A percentile compares a stretch with the other conserved stretches of the same genome.
Evolutionary conservation across 2,329 filamentous ascomycete genomes (phyloP).

Genomic region (Tolypocladium inflatum): DNA sequence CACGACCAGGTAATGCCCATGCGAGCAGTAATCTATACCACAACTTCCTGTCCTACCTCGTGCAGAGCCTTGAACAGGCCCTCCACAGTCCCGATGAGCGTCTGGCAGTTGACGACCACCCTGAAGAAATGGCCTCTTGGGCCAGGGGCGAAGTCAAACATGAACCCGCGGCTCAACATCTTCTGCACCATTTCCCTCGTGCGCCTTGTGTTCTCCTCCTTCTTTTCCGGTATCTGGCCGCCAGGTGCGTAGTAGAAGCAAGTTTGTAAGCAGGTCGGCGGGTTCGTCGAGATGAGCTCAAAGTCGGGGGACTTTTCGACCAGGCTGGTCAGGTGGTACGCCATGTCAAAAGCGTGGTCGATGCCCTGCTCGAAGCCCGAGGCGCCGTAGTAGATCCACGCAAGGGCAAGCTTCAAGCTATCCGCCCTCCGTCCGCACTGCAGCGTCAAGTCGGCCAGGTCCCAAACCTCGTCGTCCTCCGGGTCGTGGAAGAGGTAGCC

Average conservation of each 20-base stretch:
- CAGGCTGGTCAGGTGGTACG: constrained; percentile 53
- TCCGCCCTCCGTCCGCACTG: constrained; percentile 86
- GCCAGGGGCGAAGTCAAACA: constrained; percentile 51
- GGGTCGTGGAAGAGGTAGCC: constrained; percentile 72
- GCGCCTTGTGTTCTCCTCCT: constrained; percentile 35
- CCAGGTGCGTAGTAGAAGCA: constrained; percentile 76
- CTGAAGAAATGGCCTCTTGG: constrained; percentile 45
- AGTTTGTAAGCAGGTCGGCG: constrained; percentile 82
- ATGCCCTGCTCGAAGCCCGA: constrained; percentile 60
- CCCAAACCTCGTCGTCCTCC: constrained; percentile 57
- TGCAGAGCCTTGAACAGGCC: constrained; percentile 44
- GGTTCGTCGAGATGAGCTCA: constrained; percentile 61
- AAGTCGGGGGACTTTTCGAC: constrained; percentile 51
- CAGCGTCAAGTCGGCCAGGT: constrained; percentile 82
- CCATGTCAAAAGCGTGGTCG: constrained; percentile 62
- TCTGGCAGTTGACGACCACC: constrained; percentile 48
- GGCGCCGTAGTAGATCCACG: constrained; percentile 82
- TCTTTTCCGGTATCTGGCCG: constrained; percentile 33
- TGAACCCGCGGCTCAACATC: constrained; percentile 43
- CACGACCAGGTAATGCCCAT: not conserved
- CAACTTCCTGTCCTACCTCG: constrained; percentile 26
- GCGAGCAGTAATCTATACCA: not conserved
- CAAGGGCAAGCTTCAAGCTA: constrained; percentile 73
- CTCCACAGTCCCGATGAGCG: constrained; percentile 37
- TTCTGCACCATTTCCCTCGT: constrained; percentile 37